Conservation (phyloP, 2,329 filamentous ascomycete species). For the Penicillium sumatraense region DNA sequence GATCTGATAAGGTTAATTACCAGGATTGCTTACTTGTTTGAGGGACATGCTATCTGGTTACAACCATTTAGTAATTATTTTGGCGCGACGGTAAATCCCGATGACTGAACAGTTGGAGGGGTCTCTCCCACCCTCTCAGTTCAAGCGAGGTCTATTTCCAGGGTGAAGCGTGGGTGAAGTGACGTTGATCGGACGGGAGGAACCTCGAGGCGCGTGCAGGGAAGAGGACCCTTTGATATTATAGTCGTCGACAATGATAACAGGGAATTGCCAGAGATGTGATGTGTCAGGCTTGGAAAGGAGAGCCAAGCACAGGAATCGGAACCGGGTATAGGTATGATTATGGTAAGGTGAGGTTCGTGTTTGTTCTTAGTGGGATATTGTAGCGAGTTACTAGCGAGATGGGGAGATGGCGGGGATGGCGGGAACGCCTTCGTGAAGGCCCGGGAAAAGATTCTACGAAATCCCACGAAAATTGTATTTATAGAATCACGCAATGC, state of each 20-base stretch:
- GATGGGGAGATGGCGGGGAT: conserved; percentile 1
- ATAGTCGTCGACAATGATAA: conserved; percentile 15
- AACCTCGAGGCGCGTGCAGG: conserved; percentile 3
- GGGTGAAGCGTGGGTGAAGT: too few species aligned
- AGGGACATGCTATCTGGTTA: conserved; percentile 56
- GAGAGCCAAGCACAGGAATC: conserved; percentile 8
- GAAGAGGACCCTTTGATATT: conserved; percentile 14
- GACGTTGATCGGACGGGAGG: conserved; percentile 10
- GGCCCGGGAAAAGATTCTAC: not conserved
- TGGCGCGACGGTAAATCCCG: not conserved
- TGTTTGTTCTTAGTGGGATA: not conserved
- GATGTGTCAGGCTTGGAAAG: conserved; percentile 9
- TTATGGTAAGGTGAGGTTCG: not conserved
- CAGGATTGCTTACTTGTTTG: conserved; percentile 56
- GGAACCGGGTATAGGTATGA: not conserved
- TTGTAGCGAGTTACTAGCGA: not conserved
- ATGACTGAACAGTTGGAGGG: not conserved
- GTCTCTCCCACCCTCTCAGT: conserved; percentile 9
- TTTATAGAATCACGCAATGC: conserved; percentile 24
- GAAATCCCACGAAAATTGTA: conserved; percentile 12
- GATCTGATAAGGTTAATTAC: not conserved
- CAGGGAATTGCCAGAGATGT: conserved; percentile 13
- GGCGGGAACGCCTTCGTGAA: not conserved
- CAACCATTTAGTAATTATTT: not conserved
- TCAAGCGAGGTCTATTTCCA: conserved; percentile 10